Evolutionary conservation across 345 rosid genomes (phyloP).

Genomic region (Gossypium mustelinum): DNA sequence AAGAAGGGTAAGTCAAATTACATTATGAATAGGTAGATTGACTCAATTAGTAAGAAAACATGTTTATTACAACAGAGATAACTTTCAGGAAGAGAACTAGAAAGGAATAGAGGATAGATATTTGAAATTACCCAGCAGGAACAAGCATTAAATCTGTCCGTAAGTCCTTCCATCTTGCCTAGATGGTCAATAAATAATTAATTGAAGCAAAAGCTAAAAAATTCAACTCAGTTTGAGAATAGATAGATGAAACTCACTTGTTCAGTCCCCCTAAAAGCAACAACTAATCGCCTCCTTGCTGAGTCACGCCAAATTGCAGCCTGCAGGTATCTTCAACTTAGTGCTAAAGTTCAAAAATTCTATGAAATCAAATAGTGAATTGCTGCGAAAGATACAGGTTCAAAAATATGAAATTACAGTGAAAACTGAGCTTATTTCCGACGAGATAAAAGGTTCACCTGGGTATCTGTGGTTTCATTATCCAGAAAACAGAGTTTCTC

Average conservation of each 20-base stretch:
- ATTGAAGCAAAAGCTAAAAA: constrained; percentile 14
- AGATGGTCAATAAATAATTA: constrained; percentile 27
- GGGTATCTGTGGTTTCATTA: constrained; percentile 79
- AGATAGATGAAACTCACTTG: constrained; percentile 52
- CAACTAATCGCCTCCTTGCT: constrained; percentile 65
- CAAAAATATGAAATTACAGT: constrained; percentile 10
- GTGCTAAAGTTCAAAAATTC: constrained; percentile 20
- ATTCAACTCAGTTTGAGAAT: constrained; percentile 8
- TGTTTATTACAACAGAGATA: constrained; percentile 3
- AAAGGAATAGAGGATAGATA: constrained; percentile 12
- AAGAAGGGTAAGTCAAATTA: not conserved
- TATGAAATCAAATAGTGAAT: constrained; percentile 7
- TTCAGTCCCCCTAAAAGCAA: constrained; percentile 97
- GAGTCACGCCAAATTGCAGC: constrained; percentile 96
- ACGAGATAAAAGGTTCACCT: constrained; percentile 42
- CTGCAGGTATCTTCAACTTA: constrained; percentile 39
- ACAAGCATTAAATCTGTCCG: constrained; percentile 82
- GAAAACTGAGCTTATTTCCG: constrained; percentile 3
- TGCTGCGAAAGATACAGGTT: not conserved
- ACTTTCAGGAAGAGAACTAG: not conserved
- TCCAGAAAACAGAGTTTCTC: constrained; percentile 90
- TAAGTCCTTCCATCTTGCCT: constrained; percentile 95
- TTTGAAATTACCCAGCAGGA: constrained; percentile 72
- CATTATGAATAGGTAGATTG: not conserved
- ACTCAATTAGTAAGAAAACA: not conserved